Evolutionary conservation across 176 grass and related monocot genomes (phyloP).

Genomic region (Juncus effusus): DNA sequence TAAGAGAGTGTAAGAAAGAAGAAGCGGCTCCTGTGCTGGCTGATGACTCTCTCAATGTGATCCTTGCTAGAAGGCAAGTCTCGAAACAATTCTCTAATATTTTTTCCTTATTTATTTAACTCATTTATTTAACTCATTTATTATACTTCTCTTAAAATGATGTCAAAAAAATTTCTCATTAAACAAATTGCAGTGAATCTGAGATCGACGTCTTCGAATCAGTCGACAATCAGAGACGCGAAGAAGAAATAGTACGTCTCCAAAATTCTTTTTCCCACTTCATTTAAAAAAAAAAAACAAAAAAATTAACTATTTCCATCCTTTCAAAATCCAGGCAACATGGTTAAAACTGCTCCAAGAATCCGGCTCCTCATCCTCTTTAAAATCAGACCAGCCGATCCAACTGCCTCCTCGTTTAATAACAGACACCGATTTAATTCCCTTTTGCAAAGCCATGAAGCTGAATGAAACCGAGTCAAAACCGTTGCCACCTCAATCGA

Average conservation of each 20-base stretch:
- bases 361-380: conserved; percentile 22
- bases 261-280: conserved; percentile 18
- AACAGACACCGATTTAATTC: conserved; percentile 70
- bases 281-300: neutral
- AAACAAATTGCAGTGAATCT: conserved; percentile 55
- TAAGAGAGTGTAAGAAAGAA: conserved; percentile 97
- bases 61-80: conserved; percentile 80
- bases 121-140: too few species aligned
- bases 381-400: conserved; percentile 31
- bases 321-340: conserved; percentile 35
- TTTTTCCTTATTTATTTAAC: neutral
- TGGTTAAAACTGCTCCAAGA: conserved; percentile 70
- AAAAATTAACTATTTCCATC: too few species aligned
- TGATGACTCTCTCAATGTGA: conserved; percentile 90
- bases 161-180: too few species aligned
- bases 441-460: conserved; percentile 90
- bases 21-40: conserved; percentile 83
- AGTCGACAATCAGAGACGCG: conserved; percentile 81
- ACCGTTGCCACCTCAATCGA: conserved; percentile 10
- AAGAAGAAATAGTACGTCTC: conserved; percentile 65
- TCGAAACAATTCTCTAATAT: neutral
- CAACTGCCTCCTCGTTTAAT: conserved; percentile 77
- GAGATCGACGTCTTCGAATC: conserved; percentile 97
- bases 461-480: conserved; percentile 56
- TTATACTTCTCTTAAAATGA: too few species aligned